Evolutionary conservation across 2,329 filamentous ascomycete genomes (phyloP), one percentile per base, ranked within the genome.

Genomic region (Aspergillus sp.): DNA sequence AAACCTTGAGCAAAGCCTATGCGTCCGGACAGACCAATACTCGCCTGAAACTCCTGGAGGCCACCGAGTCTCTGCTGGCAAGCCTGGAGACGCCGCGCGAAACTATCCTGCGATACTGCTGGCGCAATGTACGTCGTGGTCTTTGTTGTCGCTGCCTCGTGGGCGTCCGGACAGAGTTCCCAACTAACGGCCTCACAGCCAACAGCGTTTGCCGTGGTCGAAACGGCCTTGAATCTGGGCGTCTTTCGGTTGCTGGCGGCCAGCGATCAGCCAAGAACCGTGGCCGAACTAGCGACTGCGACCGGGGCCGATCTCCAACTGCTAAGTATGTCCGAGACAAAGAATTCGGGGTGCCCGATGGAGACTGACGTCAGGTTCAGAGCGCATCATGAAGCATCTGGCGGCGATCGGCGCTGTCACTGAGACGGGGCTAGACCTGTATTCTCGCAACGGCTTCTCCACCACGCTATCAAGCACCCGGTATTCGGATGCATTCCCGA

Each of bases 61-160:
- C 56, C n/a, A 63, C 60, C 9, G 61, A 62, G n/a, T 55, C 63
- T 3, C 48, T 68, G 5, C 54, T 63, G 8, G 53, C 60, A 45
- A 61, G 60, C 8, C 52, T 67, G 42, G 65, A 68, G 42, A 68
- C 63, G 11, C 66, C 65, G 2, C 58, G 60, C 10, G 65, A 68
- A 48, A 53, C 64, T 5, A 63, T 68, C 55, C 57, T 68, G 17
- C 54, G 60, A 22, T 52, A 54, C 43, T 63, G 60, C 40, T 67
- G 64, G 65, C 52, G 62, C 38, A 51, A 66, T 50, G 62, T 64
- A 43, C 41, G 54, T 47, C 24, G 17, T n/a, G n/a, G n/a, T 19
- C 22, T 22, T 50, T 22, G 14, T 30, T n/a, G 16, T 22, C 20
- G 22, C 6, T 19, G 14, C n/a, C 26, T 45, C n/a, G 19, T 35